Evolutionary conservation across 495 filamentous ascomycete species (phyloP), one percentile per base, ranked within the genome.

Genomic region (Tuber calosporum): DNA sequence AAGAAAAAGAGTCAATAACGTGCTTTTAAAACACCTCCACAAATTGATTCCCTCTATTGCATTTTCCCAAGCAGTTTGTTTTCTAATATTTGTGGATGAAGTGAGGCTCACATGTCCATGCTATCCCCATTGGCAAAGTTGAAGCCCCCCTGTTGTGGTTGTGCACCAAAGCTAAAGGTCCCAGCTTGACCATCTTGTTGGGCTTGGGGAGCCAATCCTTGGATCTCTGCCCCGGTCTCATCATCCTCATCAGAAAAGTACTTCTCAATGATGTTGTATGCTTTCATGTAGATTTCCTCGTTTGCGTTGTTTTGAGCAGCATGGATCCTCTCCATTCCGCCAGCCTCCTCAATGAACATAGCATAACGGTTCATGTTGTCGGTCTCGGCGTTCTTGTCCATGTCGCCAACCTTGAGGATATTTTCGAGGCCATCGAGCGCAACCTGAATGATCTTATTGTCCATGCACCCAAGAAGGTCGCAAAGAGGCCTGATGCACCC

Each of bases 281-380:
- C 96, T 89, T 99, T 99, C 95, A 99, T 97, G 87, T 99, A 99
- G 79, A 99, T 99, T 85, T 99, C 96, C 85, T 98, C 96, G 85
- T 99, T 99, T 85, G 96, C 94, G 79, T 99, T 99, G 84, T 94
- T 97, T 86, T 99, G 96, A 88, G 95, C 97, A 79, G 97, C 94
- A 84, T 99, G 96, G 81, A 99, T 97, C 90, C 97, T 98, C 86
- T 97, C 94, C 96, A 99, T 99, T 77, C 96, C 96, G 77, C 92
- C 93, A 73, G 93, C 95, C 82, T 99, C 96, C 85, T 99, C 96
- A 79, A 99, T 99, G 85, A 95, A 97, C 76, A 99, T 87, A 41
- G 96, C 96, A 82, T 94, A 99, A 72, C 93, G 91, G 87, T 99
- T 99, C 84, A 99, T 90, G 69, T 87, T 90, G 53, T 93, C 88